Evolutionary conservation across 2,329 filamentous ascomycete species (phyloP), one percentile per base, ranked within the genome.

Genomic region (Cladosporium colombiae): DNA sequence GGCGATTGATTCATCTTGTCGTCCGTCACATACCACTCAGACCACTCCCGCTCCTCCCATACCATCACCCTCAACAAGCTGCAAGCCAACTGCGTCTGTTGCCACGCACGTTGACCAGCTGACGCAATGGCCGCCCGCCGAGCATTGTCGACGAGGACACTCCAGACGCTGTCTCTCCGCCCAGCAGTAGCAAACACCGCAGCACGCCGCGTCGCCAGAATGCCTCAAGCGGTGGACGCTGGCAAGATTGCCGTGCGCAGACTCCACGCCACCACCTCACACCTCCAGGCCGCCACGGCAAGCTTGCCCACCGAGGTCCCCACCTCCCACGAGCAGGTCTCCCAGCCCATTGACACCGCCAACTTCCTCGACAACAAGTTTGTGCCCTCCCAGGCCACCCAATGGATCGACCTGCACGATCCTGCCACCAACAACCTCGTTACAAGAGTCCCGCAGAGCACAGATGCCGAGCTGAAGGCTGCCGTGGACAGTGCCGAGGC

Each of bases 331-430:
- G 88, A 90, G 63, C 88, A 87, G 80, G 88, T 92, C 72, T 74
- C 85, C 71, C 79, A 86, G 66, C 88, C 90, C 44, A 80, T 85
- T 72, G 86, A 93, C 76, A 94, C 91, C 16, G 89, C 88, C 31
- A 93, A 91, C 82, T 95, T 95, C 78, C 77, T 95, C 71, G 86
- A 95, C 83, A 95, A 95, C 81, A 81, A 90, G 77, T 93, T 94
- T 76, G 81, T 89, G 64, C 79, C 84, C 59, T 93, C 91, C 21
- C 79, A 84, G 73, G 83, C 91, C 31, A 84, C 87, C 67, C 82
- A 89, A 80, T 92, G 88, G 84, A 92, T 94, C 77, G 90, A 93
- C 74, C 82, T 95, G 70, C 83, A 91, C 79, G 91, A 95, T 79
- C 91, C 91, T 23, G 91, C 91, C 58, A 94, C 91, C 73, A 94